Conservation (phyloP, 805 yeast species). For the Wickerhamomyces bisporus region DNA sequence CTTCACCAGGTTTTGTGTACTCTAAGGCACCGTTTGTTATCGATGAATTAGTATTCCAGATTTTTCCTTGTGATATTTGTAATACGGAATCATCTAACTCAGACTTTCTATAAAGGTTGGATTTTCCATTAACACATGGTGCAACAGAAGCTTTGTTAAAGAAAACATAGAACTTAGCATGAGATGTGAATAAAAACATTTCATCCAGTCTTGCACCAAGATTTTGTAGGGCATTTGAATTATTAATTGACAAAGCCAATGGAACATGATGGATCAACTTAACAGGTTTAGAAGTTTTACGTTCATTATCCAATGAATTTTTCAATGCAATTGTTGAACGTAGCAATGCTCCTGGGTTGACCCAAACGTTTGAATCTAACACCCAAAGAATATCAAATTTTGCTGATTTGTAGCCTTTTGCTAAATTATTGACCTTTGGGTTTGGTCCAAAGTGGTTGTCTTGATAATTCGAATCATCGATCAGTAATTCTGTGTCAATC, state of each 20-base stretch:
- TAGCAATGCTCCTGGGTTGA: slow-evolving; percentile 53
- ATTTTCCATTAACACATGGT: slow-evolving; percentile 90
- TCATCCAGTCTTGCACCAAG: slow-evolving; percentile 74
- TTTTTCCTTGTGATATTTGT: slow-evolving; percentile 28
- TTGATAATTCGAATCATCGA: slow-evolving; percentile 37
- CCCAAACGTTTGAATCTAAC: slow-evolving; percentile 83
- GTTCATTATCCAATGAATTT: slow-evolving; percentile 49
- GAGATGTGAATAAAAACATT: slow-evolving; percentile 79
- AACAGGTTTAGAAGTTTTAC: slow-evolving; percentile 36
- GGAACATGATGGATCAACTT: slow-evolving; percentile 82
- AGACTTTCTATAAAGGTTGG: slow-evolving; percentile 68
- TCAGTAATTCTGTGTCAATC: slow-evolving; percentile 52
- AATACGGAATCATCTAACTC: slow-evolving; percentile 57
- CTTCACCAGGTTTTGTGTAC: slow-evolving; percentile 31
- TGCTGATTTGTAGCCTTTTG: slow-evolving; percentile 72
- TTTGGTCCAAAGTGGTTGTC: slow-evolving; percentile 68
- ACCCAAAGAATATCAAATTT: slow-evolving; percentile 77
- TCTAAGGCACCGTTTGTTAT: slow-evolving; percentile 30
- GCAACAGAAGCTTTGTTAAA: slow-evolving; percentile 71
- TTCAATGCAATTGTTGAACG: slow-evolving; percentile 55
- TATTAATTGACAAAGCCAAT: slow-evolving; percentile 41
- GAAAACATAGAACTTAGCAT: slow-evolving; percentile 77
- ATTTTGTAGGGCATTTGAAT: slow-evolving; percentile 7
- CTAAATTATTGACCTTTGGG: slow-evolving; percentile 82
- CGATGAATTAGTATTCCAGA: slow-evolving; percentile 28